These are phyloP conservation scores for Austroboletus festivus DNA, from an alignment of 768 basidiomycete species.

Conservation along the genomic window DNA sequence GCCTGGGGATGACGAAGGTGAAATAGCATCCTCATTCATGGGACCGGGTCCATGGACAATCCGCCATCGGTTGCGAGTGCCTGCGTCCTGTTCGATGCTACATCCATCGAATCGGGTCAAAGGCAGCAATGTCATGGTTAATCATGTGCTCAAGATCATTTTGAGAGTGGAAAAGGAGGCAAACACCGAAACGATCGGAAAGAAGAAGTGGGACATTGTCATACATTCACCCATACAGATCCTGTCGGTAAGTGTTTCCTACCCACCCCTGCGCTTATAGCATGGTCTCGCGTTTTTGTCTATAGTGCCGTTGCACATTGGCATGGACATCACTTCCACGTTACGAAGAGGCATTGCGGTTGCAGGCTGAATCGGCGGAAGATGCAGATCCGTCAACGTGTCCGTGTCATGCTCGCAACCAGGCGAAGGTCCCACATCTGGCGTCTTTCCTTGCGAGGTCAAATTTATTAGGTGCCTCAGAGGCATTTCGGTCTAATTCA, in stretches of 20 bases:
- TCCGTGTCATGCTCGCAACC: constrained; percentile 38
- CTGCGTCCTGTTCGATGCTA: constrained; percentile 56
- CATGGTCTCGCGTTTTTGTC: background rate
- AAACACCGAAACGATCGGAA: constrained; percentile 63
- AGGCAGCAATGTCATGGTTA: constrained; percentile 64
- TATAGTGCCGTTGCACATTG: constrained; percentile 76
- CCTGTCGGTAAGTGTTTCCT: constrained; percentile 62
- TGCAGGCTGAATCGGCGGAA: background rate
- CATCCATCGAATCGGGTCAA: constrained; percentile 68
- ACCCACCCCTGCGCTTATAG: background rate
- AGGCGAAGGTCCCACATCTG: constrained; percentile 12
- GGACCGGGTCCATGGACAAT: constrained; percentile 89
- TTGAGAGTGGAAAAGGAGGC: constrained; percentile 83
- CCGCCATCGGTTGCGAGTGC: constrained; percentile 64
- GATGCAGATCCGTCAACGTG: constrained; percentile 28
- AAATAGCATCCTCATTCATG: constrained; percentile 58
- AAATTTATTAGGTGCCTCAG: constrained; percentile 21
- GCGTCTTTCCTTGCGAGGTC: constrained; percentile 31
- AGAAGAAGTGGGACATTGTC: constrained; percentile 83
- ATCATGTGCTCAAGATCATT: constrained; percentile 76
- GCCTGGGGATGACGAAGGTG: constrained; percentile 50
- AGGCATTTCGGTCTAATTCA: constrained; percentile 25
- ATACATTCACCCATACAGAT: constrained; percentile 84
- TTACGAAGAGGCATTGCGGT: constrained; percentile 46
- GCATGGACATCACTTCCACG: constrained; percentile 78